These are phyloP conservation scores for Hyphopichia fennica DNA, from an alignment of 1,139 yeast species.

Conservation along the genomic window DNA sequence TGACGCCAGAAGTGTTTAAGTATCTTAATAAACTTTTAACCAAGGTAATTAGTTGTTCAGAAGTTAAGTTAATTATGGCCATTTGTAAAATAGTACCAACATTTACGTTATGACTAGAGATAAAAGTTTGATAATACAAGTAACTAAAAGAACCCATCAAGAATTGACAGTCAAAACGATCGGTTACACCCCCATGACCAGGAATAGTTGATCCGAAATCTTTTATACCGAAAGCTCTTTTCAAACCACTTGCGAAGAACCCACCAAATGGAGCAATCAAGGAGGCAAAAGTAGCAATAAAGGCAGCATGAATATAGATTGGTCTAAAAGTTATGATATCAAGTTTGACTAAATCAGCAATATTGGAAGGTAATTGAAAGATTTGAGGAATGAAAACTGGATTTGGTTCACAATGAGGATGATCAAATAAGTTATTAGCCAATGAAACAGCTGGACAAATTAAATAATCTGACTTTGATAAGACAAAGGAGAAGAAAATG, in stretches of 20 bases:
- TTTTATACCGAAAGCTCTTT: slow-evolving; percentile 90
- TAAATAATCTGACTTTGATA: slow-evolving; percentile 69
- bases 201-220: slow-evolving; percentile 38
- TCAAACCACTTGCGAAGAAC: slow-evolving; percentile 93
- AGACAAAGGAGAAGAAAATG: slow-evolving; percentile 59
- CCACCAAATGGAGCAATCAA: slow-evolving; percentile 99
- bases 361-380: slow-evolving; percentile 69
- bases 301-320: slow-evolving; percentile 82
- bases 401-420: slow-evolving; percentile 71
- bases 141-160: slow-evolving; percentile 96
- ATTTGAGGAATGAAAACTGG: slow-evolving; percentile 84
- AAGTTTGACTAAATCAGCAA: slow-evolving; percentile 24
- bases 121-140: slow-evolving; percentile 88
- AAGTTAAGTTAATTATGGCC: slow-evolving; percentile 69
- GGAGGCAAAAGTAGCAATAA: slow-evolving; percentile 92
- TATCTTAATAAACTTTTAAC: slow-evolving; percentile 62
- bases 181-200: slow-evolving; percentile 98
- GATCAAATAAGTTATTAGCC: slow-evolving; percentile 50
- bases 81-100: slow-evolving; percentile 75
- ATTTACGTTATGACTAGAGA: slow-evolving; percentile 69
- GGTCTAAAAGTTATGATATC: slow-evolving; percentile 73
- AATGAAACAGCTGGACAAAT: slow-evolving; percentile 83
- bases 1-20: slow-evolving; percentile 54
- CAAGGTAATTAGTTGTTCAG: slow-evolving; percentile 65
- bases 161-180: slow-evolving; percentile 96